Conservation (phyloP, 345 rosid species). For the Mangifera indica region DNA sequence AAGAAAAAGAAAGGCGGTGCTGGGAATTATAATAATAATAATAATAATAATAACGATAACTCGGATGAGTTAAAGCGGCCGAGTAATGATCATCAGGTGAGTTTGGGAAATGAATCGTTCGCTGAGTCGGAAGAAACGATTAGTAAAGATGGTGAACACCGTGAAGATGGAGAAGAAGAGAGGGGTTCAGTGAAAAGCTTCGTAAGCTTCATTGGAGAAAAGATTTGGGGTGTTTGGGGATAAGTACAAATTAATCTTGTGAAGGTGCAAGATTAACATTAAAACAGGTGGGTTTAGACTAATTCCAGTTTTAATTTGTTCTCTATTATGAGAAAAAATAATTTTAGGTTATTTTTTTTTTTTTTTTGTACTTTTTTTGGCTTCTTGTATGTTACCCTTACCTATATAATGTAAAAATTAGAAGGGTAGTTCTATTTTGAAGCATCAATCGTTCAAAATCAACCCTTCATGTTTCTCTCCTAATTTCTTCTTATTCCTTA, state of each 20-base stretch:
- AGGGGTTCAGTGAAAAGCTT: conserved; percentile 48
- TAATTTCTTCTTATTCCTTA: too few species aligned
- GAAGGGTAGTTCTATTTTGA: conserved; percentile 14
- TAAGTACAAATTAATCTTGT: background rate
- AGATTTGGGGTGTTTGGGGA: conserved; percentile 68
- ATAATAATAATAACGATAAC: background rate
- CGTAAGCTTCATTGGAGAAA: conserved; percentile 69
- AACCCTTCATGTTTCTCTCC: background rate
- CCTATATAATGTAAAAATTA: conserved; percentile 11
- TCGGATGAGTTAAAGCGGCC: conserved; percentile 27
- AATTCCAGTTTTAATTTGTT: background rate
- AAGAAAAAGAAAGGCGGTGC: conserved; percentile 39
- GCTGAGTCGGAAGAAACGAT: conserved; percentile 20
- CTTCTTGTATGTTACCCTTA: conserved; percentile 11
- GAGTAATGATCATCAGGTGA: conserved; percentile 24
- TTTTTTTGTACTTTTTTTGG: background rate
- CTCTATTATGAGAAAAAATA: background rate
- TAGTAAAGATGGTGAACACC: conserved; percentile 10
- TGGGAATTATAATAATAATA: background rate
- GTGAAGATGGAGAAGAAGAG: conserved; percentile 32
- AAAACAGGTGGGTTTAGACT: conserved; percentile 7
- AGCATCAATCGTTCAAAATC: background rate
- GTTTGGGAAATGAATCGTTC: background rate
- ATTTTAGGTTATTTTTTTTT: too few species aligned
- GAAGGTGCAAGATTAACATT: background rate